Base-by-base conservation (phyloP, 257 asterid genomes). In the Voacanga thouarsii region DNA sequence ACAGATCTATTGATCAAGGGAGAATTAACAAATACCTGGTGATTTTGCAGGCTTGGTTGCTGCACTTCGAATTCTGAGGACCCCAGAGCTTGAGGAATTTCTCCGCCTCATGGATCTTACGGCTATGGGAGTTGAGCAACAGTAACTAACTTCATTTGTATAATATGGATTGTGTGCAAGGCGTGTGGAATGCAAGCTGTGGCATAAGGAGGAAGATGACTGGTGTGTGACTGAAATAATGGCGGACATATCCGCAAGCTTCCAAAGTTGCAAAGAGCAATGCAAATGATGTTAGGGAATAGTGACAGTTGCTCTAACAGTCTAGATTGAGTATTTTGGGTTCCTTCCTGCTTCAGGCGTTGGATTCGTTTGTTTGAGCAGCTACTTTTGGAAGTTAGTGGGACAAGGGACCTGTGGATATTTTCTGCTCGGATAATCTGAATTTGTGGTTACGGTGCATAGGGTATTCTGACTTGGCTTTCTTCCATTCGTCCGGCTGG, bases 1-100 rank as follows among this genome's bases (percentile, higher is more conserved):
- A 69, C 12, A 43, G 12, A 24, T 14, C 24, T 21, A 30, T 12
- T 37, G 66, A 53, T 44, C 19, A 18, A 26, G 56, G 78, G 55
- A 37, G 72, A n/a, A 28, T 53, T 16, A 55, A 63, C 66, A 55
- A 51, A 21, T 81, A 94, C 98, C 98, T 88, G 98, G 98, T 66
- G 94, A 67, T 82, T 92, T 94, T 15, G 96, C 90, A 44, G 86
- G 86, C 82, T 94, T 94, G 12, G 95, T 92, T 39, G 97, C 97
- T 26, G 92, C 84, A 80, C 87, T 88, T 51, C 75, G 89, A 73
- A 92, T 85, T 15, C 78, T 86, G 79, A 90, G 79, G 41, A 72
- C 68, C 16, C 6, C 64, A 71, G 56, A 37, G 82, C 81, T 77
- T 4, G 81, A 74, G 50, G 81, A 75, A 16, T 33, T 66, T 55